A percentile compares a stretch with the other conserved stretches of the same genome.
These are phyloP conservation scores for Penicillium fuscoglaucum DNA, from an alignment of 2,329 filamentous ascomycete species.

Conservation along the genomic window DNA sequence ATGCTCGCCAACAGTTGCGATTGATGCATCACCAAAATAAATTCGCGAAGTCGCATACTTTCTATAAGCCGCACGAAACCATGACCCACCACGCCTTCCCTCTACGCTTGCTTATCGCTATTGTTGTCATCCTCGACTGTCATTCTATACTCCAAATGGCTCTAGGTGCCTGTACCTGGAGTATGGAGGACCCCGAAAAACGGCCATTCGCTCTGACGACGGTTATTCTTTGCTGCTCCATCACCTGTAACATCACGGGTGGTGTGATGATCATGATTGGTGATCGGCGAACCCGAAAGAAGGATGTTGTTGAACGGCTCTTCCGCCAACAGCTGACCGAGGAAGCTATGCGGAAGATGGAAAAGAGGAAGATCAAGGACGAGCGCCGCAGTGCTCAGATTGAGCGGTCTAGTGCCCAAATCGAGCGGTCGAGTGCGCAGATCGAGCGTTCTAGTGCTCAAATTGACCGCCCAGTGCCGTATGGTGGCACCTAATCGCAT, in stretches of 20 bases:
- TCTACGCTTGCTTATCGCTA: slow-evolving; percentile 68
- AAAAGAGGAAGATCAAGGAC: slow-evolving; percentile 51
- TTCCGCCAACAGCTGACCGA: slow-evolving; percentile 73
- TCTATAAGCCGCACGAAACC: slow-evolving; percentile 87
- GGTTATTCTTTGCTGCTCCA: slow-evolving; percentile 75
- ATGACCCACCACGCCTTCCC: slow-evolving; percentile 79
- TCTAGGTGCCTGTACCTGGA: slow-evolving; percentile 76
- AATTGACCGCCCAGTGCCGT: slow-evolving; percentile 28
- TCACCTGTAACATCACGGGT: slow-evolving; percentile 73
- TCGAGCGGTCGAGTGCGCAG: neutral
- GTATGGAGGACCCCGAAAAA: slow-evolving; percentile 64
- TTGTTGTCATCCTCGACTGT: slow-evolving; percentile 75
- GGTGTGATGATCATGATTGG: slow-evolving; percentile 76
- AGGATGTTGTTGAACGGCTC: slow-evolving; percentile 77
- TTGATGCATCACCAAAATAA: slow-evolving; percentile 77
- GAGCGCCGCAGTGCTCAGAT: slow-evolving; percentile 28
- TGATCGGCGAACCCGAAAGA: slow-evolving; percentile 76
- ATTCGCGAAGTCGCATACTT: slow-evolving; percentile 79
- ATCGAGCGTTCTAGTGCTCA: slow-evolving; percentile 24
- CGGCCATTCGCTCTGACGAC: slow-evolving; percentile 74
- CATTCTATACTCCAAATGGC: slow-evolving; percentile 80
- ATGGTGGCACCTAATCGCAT: slow-evolving; percentile 17
- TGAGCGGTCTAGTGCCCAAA: slow-evolving; percentile 8
- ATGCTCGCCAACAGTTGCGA: slow-evolving; percentile 63
- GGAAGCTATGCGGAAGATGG: slow-evolving; percentile 60